These are phyloP conservation scores for Setaria viridis DNA, from an alignment of 202 grass and related monocot species.

Conservation along the genomic window DNA sequence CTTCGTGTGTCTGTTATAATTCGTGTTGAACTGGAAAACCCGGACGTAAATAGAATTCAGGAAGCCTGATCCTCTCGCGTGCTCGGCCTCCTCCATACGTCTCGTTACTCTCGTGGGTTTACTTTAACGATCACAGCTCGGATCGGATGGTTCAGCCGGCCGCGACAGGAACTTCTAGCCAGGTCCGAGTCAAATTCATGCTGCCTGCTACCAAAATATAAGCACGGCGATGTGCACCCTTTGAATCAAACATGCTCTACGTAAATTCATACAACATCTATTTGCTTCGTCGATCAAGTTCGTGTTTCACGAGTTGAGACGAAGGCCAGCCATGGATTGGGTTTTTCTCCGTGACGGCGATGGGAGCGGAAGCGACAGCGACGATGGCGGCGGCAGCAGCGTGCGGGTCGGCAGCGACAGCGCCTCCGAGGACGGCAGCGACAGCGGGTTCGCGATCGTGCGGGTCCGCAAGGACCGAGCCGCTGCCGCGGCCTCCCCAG, in stretches of 20 bases:
- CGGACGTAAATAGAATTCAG: too few species aligned
- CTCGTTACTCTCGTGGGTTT: too few species aligned
- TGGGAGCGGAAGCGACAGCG: not conserved
- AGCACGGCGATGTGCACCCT: too few species aligned
- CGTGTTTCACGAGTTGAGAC: not conserved
- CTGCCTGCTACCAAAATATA: too few species aligned
- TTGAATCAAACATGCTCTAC: not conserved
- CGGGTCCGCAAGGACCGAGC: not conserved
- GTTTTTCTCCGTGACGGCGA: not conserved
- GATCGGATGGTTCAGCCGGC: too few species aligned
- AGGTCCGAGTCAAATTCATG: too few species aligned
- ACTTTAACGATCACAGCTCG: too few species aligned
- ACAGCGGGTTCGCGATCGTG: conserved; percentile 32
- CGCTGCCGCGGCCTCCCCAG: not conserved
- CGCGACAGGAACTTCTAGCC: too few species aligned
- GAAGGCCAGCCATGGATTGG: not conserved
- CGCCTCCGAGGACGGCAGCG: conserved; percentile 13
- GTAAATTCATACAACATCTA: not conserved
- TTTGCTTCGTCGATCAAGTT: not conserved
- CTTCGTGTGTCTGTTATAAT: too few species aligned
- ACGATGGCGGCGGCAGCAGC: not conserved
- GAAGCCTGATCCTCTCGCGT: too few species aligned
- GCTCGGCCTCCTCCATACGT: too few species aligned
- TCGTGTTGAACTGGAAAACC: too few species aligned
- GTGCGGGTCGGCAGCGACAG: not conserved